Conservation (phyloP, 495 filamentous ascomycete genomes). For the Polyplosphaeria fusca region DNA sequence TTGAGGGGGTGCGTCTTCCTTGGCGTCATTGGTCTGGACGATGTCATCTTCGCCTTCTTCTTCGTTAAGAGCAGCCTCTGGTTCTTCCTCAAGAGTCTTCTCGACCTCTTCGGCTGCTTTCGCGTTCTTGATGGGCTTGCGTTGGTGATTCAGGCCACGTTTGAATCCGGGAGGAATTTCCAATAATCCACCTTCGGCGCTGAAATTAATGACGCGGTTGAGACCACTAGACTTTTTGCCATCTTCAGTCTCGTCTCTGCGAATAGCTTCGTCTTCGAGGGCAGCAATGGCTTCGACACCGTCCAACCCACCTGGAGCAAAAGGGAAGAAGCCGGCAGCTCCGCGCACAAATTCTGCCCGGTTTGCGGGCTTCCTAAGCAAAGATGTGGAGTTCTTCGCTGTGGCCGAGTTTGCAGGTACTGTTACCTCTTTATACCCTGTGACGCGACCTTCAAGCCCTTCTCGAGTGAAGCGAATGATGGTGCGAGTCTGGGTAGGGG, state of each 20-base stretch:
- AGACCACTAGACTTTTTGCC: slow-evolving; percentile 49
- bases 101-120: slow-evolving; percentile 69
- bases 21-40: slow-evolving; percentile 35
- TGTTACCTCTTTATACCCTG: slow-evolving; percentile 91
- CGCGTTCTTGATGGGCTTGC: slow-evolving; percentile 56
- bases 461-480: slow-evolving; percentile 89
- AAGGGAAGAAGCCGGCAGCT: slow-evolving; percentile 91
- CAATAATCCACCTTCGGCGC: slow-evolving; percentile 72
- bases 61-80: slow-evolving; percentile 45
- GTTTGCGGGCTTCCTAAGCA: slow-evolving; percentile 80
- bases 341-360: slow-evolving; percentile 93
- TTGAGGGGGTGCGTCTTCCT: slow-evolving; percentile 43
- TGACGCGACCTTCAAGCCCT: slow-evolving; percentile 88
- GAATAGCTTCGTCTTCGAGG: slow-evolving; percentile 62
- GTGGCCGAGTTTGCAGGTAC: slow-evolving; percentile 85
- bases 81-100: slow-evolving; percentile 67
- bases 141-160: slow-evolving; percentile 71
- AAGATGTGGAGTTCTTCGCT: slow-evolving; percentile 93
- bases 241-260: slow-evolving; percentile 26
- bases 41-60: slow-evolving; percentile 48
- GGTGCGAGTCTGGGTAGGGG: slow-evolving; percentile 87
- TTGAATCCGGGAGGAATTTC: slow-evolving; percentile 78
- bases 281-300: slow-evolving; percentile 77
- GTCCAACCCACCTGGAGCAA: slow-evolving; percentile 88
- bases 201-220: slow-evolving; percentile 78